Percentiles rank a stretch among this genome's conserved stretches.
phyloP scores from a whole-genome alignment of 2,329 filamentous ascomycete genomes.

The Bipolaris gigantea region DNA sequence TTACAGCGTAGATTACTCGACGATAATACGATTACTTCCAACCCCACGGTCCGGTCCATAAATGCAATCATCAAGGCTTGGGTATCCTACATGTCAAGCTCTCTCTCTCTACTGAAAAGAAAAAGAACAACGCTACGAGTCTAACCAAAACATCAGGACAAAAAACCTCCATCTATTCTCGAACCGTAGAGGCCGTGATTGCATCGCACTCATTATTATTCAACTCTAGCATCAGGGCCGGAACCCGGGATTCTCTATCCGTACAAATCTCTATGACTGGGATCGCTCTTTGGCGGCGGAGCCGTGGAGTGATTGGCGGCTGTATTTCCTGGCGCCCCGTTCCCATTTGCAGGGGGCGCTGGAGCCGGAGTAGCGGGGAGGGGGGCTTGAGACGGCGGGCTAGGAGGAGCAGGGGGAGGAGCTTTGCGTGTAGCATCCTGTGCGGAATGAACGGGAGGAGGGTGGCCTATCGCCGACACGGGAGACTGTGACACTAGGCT shows the following conservation, averaged over 20 bases:
- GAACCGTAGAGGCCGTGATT: neutral
- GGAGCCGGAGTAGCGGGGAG: slow-evolving; percentile 8
- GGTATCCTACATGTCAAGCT: neutral
- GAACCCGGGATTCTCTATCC: slow-evolving; percentile 10
- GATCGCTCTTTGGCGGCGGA: slow-evolving; percentile 17
- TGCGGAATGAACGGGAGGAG: slow-evolving; percentile 8
- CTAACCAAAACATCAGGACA: neutral
- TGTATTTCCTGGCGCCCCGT: slow-evolving; percentile 1
- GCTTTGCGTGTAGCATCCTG: neutral
- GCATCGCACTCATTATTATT: neutral
- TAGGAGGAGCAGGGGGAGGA: neutral
- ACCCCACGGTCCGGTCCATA: neutral
- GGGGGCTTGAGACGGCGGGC: slow-evolving; percentile 9
- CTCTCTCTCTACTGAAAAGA: too few species aligned
- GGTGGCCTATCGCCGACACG: neutral
- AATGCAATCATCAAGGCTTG: neutral
- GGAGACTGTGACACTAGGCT: slow-evolving; percentile 15
- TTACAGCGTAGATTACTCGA: too few species aligned
- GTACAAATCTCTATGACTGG: slow-evolving; percentile 23
- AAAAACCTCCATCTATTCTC: neutral
- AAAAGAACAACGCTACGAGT: neutral
- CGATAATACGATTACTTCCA: too few species aligned
- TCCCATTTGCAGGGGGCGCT: neutral
- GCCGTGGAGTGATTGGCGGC: slow-evolving; percentile 1
- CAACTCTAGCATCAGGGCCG: neutral